Conservation (phyloP, 495 filamentous ascomycete species). For the Trichoderma asperelloides region DNA sequence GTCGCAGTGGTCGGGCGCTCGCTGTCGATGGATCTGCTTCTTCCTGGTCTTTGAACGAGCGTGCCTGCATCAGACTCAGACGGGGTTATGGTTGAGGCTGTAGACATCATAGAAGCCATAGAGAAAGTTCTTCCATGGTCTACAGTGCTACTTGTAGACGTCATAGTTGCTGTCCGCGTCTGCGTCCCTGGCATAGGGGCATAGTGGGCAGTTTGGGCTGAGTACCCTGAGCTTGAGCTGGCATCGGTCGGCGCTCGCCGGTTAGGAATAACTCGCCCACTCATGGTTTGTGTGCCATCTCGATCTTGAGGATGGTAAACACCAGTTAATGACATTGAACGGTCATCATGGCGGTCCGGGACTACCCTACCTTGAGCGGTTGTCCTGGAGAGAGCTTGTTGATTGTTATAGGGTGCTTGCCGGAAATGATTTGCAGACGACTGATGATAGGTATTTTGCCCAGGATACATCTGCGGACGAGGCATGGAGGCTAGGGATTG, state of each 20-base stretch:
- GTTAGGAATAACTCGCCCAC: slow-evolving; percentile 76
- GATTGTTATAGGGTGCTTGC: slow-evolving; percentile 56
- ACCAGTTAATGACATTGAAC: slow-evolving; percentile 90
- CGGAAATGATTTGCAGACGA: slow-evolving; percentile 65
- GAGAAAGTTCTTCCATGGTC: slow-evolving; percentile 57
- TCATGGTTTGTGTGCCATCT: slow-evolving; percentile 80
- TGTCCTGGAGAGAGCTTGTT: slow-evolving; percentile 46
- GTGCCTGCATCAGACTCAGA: slow-evolving; percentile 30
- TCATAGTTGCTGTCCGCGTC: slow-evolving; percentile 45
- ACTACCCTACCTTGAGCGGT: slow-evolving; percentile 85
- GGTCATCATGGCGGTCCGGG: slow-evolving; percentile 83
- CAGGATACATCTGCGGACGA: slow-evolving; percentile 57
- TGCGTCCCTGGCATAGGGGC: slow-evolving; percentile 28
- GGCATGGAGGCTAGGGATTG: slow-evolving; percentile 77
- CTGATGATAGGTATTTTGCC: slow-evolving; percentile 58
- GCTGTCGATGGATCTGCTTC: slow-evolving; percentile 37
- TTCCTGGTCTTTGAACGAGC: slow-evolving; percentile 31
- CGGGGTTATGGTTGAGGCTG: slow-evolving; percentile 20
- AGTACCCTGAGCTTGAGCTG: slow-evolving; percentile 15
- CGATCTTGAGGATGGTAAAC: slow-evolving; percentile 58
- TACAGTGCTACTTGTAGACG: slow-evolving; percentile 27
- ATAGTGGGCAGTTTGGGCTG: slow-evolving; percentile 14
- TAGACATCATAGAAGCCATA: slow-evolving; percentile 71
- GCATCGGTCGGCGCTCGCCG: slow-evolving; percentile 35
- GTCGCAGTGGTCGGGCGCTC: slow-evolving; percentile 38